phyloP scores from a whole-genome alignment of 1,139 yeast genomes.

The Taphrina flavorubra region DNA sequence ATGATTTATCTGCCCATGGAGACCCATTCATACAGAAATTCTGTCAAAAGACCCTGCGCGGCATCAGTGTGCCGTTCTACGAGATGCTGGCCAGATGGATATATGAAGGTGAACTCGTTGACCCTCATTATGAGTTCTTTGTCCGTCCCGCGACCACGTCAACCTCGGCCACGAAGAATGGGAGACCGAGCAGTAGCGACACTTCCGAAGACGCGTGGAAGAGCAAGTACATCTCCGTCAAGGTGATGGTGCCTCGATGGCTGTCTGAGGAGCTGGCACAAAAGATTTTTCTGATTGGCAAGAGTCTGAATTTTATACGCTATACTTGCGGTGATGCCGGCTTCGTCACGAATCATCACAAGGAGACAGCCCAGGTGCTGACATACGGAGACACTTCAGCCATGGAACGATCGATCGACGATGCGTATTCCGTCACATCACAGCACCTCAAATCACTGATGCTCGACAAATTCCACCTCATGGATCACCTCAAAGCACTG shows the following conservation, averaged over 20 bases:
- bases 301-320: constrained; percentile 71
- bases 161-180: constrained; percentile 41
- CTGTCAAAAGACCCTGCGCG: constrained; percentile 58
- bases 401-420: constrained; percentile 57
- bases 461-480: constrained; percentile 59
- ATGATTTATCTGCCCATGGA: constrained; percentile 65
- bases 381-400: constrained; percentile 50
- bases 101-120: constrained; percentile 66
- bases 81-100: constrained; percentile 72
- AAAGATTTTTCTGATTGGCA: constrained; percentile 76
- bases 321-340: constrained; percentile 66
- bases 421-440: constrained; percentile 65
- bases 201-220: constrained; percentile 48
- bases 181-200: constrained; percentile 14
- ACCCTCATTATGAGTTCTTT: constrained; percentile 70
- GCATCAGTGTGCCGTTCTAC: constrained; percentile 66
- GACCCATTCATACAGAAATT: constrained; percentile 60
- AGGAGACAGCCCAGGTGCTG: constrained; percentile 50
- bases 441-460: constrained; percentile 61
- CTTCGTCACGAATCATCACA: constrained; percentile 58
- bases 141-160: constrained; percentile 52
- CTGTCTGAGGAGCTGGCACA: constrained; percentile 58
- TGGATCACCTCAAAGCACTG: constrained; percentile 64
- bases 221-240: constrained; percentile 50
- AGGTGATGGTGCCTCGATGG: constrained; percentile 65